Conservation (phyloP, 805 yeast species). For the Starmerella potacharoeniae region DNA sequence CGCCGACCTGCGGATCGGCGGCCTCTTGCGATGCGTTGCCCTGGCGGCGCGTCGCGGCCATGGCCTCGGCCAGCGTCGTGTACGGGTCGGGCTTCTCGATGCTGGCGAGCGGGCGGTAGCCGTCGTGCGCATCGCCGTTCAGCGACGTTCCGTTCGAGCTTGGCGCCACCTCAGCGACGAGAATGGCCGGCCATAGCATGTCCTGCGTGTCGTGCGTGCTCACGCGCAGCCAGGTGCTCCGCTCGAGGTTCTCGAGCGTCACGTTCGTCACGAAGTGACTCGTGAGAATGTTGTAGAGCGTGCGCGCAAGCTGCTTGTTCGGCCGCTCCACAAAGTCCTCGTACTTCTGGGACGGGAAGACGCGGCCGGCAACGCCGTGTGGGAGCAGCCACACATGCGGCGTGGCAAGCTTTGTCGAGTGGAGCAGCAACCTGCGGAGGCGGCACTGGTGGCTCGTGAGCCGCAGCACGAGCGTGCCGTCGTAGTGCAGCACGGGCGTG, state of each 20-base stretch:
- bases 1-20: conserved; percentile 1
- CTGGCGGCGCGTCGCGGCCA: conserved; percentile 11
- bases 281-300: conserved; percentile 10
- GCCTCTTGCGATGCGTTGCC: not conserved
- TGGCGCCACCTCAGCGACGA: conserved; percentile 12
- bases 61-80: conserved; percentile 12
- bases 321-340: conserved; percentile 17
- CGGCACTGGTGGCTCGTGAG: conserved; percentile 12
- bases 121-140: not conserved
- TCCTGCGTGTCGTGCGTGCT: conserved; percentile 15
- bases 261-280: conserved; percentile 8
- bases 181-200: conserved; percentile 21
- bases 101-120: conserved; percentile 9
- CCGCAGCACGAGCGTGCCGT: conserved; percentile 17
- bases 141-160: not conserved
- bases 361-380: conserved; percentile 17
- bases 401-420: conserved; percentile 8
- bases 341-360: conserved; percentile 7
- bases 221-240: conserved; percentile 21
- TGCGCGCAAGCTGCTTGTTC: conserved; percentile 16
- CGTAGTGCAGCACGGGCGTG: conserved; percentile 12
- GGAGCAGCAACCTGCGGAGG: conserved; percentile 11
- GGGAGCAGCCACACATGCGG: conserved; percentile 22
- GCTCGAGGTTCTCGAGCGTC: conserved; percentile 9
- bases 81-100: conserved; percentile 14